A percentile compares a stretch with the other conserved stretches of the same genome.
Conservation (phyloP, 129 eudicot species). For the carrot (Daucus carota) region DH1_v3.0 NC_030384.2:46184001-46184500, state of each 20-base stretch:
- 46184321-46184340: constrained; percentile 55
- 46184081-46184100: constrained; percentile 41
- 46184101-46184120: constrained; percentile 51
- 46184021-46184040: constrained; percentile 67
- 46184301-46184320: constrained; percentile 57
- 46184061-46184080: constrained; percentile 40
- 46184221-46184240: background rate
- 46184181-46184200: background rate
- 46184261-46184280: constrained; percentile 60
- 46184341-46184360: constrained; percentile 58
- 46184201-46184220: background rate
- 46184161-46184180: background rate
- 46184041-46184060: constrained; percentile 50
- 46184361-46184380: constrained; percentile 40
- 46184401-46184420: constrained; percentile 50
- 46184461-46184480: background rate
- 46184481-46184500: background rate
- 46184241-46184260: constrained; percentile 17
- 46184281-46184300: constrained; percentile 66
- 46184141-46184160: constrained; percentile 34
- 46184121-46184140: constrained; percentile 70
- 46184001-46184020: constrained; percentile 59
- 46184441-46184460: background rate
- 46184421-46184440: constrained; percentile 44
- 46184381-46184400: constrained; percentile 49